Conservation (phyloP, 2,329 filamentous ascomycete species). For the Chaetomium sp. region DNA sequence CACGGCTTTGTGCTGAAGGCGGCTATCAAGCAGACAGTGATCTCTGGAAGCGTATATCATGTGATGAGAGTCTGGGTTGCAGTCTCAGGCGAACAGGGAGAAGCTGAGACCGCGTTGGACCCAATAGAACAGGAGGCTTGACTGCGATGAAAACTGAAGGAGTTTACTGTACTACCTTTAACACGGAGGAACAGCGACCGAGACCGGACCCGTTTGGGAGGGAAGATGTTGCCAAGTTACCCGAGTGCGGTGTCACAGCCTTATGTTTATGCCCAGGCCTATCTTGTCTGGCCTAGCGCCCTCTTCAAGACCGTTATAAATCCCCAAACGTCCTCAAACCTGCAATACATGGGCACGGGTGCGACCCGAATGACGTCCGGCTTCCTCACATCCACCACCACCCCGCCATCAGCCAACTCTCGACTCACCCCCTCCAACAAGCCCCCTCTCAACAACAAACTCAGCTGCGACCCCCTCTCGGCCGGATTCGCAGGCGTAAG, state of each 20-base stretch:
- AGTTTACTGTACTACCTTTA: not conserved
- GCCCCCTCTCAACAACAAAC: constrained; percentile 67
- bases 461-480: constrained; percentile 78
- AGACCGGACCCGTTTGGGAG: no score
- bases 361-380: constrained; percentile 84
- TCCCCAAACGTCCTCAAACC: constrained; percentile 65
- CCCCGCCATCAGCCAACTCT: constrained; percentile 66
- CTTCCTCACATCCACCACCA: constrained; percentile 80
- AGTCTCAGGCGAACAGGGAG: not conserved
- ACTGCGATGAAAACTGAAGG: not conserved
- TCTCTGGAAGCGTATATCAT: not conserved
- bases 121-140: not conserved
- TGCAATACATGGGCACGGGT: constrained; percentile 82
- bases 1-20: not conserved
- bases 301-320: constrained; percentile 35
- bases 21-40: no score
- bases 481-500: constrained; percentile 70
- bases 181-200: no score
- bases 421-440: constrained; percentile 69
- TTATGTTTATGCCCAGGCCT: not conserved
- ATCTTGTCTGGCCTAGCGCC: constrained; percentile 17
- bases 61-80: not conserved
- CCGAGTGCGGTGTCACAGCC: not conserved
- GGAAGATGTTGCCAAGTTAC: no score
- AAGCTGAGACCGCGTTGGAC: not conserved